phyloP scores from a whole-genome alignment of 2,329 filamentous ascomycete species.

The Fonsecaea multimorphosa region DNA sequence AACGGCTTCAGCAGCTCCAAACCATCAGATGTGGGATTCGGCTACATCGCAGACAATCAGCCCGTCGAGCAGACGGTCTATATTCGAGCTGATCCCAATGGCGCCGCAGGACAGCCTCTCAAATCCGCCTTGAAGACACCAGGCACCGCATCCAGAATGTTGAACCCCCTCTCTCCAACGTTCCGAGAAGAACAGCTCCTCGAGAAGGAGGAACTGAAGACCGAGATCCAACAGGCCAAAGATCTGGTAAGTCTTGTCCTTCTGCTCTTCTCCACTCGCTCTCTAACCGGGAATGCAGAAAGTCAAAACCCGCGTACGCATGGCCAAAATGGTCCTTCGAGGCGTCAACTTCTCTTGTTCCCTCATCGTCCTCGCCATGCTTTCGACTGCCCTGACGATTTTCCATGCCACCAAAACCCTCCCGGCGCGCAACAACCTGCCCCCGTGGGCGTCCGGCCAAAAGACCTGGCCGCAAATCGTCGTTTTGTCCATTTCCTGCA shows the following conservation, averaged over 20 bases:
- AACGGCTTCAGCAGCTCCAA: slow-evolving; percentile 54
- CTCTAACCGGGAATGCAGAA: slow-evolving; percentile 65
- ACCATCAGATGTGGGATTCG: slow-evolving; percentile 88
- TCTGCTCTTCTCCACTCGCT: slow-evolving; percentile 35
- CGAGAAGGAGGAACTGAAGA: slow-evolving; percentile 80
- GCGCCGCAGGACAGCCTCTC: slow-evolving; percentile 61
- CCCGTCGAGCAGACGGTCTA: slow-evolving; percentile 62
- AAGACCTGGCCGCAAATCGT: slow-evolving; percentile 88
- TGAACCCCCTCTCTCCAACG: slow-evolving; percentile 87
- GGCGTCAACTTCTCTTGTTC: slow-evolving; percentile 97
- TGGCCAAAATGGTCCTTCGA: slow-evolving; percentile 94
- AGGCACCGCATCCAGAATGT: slow-evolving; percentile 74
- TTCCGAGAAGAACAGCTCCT: slow-evolving; percentile 86
- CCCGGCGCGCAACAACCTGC: slow-evolving; percentile 76
- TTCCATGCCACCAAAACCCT: slow-evolving; percentile 86
- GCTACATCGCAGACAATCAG: slow-evolving; percentile 74
- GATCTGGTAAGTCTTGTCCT: slow-evolving; percentile 74
- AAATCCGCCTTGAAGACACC: slow-evolving; percentile 91
- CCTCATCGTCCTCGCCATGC: slow-evolving; percentile 89
- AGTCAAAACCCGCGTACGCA: slow-evolving; percentile 86
- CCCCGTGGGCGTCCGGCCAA: slow-evolving; percentile 81
- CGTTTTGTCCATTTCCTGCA: slow-evolving; percentile 75
- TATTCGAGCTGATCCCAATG: slow-evolving; percentile 34
- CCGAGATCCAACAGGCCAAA: slow-evolving; percentile 84
- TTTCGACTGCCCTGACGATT: slow-evolving; percentile 85